A percentile compares a stretch with the other conserved stretches of the same genome.
These are phyloP conservation scores for apple (Malus domestica) DNA, from an alignment of 306 rosid genomes.

Conservation along the genomic window DNA sequence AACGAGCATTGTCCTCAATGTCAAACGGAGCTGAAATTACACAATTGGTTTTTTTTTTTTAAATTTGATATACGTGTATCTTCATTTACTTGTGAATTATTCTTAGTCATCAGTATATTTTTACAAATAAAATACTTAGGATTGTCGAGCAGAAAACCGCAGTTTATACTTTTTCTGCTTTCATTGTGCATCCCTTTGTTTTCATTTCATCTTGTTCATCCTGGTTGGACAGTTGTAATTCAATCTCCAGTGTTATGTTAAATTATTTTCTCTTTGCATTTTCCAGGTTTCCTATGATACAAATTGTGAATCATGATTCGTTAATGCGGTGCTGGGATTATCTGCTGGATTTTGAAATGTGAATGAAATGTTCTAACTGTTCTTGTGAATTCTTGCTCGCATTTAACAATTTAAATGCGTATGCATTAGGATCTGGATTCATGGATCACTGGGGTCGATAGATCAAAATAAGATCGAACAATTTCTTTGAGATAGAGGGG, in stretches of 20 bases:
- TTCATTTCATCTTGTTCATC: neutral
- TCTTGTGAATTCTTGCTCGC: neutral
- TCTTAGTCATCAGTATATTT: neutral
- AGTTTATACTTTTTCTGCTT: neutral
- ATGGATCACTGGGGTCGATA: too few relatives aligned
- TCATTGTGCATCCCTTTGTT: neutral
- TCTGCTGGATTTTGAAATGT: too few relatives aligned
- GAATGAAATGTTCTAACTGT: neutral
- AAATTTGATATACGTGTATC: neutral
- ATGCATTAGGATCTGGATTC: neutral
- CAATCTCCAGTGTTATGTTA: neutral
- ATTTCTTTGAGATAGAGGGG: neutral
- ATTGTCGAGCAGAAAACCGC: neutral
- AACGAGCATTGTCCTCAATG: neutral
- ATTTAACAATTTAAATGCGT: too few relatives aligned
- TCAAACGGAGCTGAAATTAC: neutral
- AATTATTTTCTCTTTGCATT: neutral
- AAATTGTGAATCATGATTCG: neutral
- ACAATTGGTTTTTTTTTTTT: neutral
- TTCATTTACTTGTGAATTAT: neutral
- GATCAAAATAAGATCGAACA: neutral
- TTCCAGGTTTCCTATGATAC: neutral
- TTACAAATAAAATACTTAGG: neutral
- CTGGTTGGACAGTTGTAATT: neutral
- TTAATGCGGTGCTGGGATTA: too few relatives aligned